Base-by-base conservation (phyloP, 2,329 filamentous ascomycete genomes). In the Scolecobasidium constrictum region DNA sequence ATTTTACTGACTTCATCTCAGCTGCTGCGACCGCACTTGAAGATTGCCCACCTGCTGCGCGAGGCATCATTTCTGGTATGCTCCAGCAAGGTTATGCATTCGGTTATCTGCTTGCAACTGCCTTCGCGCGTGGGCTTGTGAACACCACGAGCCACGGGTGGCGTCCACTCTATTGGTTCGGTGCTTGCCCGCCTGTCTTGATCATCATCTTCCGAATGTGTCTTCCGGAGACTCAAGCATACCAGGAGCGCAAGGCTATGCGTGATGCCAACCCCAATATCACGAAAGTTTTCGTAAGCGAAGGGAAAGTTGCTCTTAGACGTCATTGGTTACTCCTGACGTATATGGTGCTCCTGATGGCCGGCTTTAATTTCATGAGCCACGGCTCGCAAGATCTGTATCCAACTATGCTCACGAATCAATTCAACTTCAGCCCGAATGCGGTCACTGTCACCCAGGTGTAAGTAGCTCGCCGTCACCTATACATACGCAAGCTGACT, bases 351-450 rank as follows among this genome's bases (percentile, higher is more conserved):
- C 67, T 94, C 16, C 68, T 94, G 31, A 93, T 93, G 85, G 81
- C 85, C 2, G 86, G 86, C 3, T 92, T 94, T 68, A 94, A 93
- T 64, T 93, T 92, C 57, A 87, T 92, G 83, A 83, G 79, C 15
- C 84, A 88, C 56, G 83, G 83, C 42, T 82, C 77, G 17, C 78
- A 83, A 53, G 76, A 81, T 58, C 59, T 78, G 2, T 80, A 78
- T 49, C 74, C 72, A 0, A 77, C 74, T 3, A 72, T 79, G 66
- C 56, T 78, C 12, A 52, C 63, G 61, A 83, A 71, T 49, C 68
- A 77, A 51, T 76, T 71, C 57, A 61, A 65, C 42, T 77, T 78
- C 60, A 67, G 63, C 6, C 43, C 61, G 21, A 61, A 68, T 45
- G 59, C 54, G 3, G 65, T 69, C 4, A 71, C 67, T 2, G 60